phyloP scores from a whole-genome alignment of 371 early-diverging fungal species.

The Lichtheimia hyalospora region DNA sequence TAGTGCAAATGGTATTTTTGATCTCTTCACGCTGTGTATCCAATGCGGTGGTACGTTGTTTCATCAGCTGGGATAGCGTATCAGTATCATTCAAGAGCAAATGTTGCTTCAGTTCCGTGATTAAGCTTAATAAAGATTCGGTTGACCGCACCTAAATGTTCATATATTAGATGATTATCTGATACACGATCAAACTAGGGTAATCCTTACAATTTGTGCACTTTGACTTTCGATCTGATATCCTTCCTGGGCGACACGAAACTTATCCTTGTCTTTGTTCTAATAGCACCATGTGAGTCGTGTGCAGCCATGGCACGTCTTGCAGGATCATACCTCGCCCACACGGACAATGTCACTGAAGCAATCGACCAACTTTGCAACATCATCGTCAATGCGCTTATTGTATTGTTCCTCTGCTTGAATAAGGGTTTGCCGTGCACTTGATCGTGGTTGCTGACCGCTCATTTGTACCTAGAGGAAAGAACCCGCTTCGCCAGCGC shows the following conservation, averaged over 20 bases:
- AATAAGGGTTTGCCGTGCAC: constrained; percentile 4
- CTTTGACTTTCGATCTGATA: constrained; percentile 70
- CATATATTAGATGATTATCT: not conserved
- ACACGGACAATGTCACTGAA: constrained; percentile 65
- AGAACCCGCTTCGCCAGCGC: too few species aligned
- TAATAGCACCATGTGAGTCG: constrained; percentile 5
- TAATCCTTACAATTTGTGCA: constrained; percentile 65
- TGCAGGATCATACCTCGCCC: constrained; percentile 46
- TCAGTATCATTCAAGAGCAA: constrained; percentile 68
- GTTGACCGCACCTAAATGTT: constrained; percentile 54
- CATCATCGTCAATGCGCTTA: constrained; percentile 62
- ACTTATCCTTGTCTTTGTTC: constrained; percentile 67
- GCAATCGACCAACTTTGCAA: constrained; percentile 60
- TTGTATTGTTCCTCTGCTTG: constrained; percentile 57
- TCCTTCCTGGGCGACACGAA: constrained; percentile 71
- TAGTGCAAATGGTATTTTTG: constrained; percentile 23
- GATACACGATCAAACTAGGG: not conserved
- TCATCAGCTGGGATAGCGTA: constrained; percentile 53
- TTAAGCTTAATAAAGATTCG: constrained; percentile 64
- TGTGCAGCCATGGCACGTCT: too few species aligned
- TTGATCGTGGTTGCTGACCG: not conserved
- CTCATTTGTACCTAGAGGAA: not conserved
- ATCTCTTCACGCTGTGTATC: constrained; percentile 31
- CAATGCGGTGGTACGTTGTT: constrained; percentile 28
- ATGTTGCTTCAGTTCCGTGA: constrained; percentile 68